Conservation (phyloP, 1,284 basidiomycete genomes). For the Moniliophthora roreri region DNA sequence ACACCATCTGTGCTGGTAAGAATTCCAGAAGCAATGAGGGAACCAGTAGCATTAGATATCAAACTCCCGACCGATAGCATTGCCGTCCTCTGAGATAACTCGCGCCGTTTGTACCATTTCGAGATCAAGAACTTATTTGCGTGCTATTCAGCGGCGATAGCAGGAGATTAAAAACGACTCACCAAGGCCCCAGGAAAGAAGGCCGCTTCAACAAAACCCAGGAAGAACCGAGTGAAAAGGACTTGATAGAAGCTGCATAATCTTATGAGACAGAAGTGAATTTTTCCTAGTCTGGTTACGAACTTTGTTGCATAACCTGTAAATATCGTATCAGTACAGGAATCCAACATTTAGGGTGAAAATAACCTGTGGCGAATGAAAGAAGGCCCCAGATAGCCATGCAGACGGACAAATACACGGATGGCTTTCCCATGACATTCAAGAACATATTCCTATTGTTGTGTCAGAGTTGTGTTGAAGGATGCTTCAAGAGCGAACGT, state of each 20-base stretch:
- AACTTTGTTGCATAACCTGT: slow-evolving; percentile 58
- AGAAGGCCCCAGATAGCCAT: slow-evolving; percentile 75
- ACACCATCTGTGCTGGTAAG: slow-evolving; percentile 69
- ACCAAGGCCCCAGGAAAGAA: slow-evolving; percentile 70
- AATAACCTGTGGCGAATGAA: slow-evolving; percentile 57
- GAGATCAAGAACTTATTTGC: slow-evolving; percentile 55
- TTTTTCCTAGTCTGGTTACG: slow-evolving; percentile 16
- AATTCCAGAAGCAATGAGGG: slow-evolving; percentile 77
- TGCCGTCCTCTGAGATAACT: slow-evolving; percentile 72
- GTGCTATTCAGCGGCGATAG: slow-evolving; percentile 17
- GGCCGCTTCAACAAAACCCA: slow-evolving; percentile 71
- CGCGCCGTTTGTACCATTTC: slow-evolving; percentile 70
- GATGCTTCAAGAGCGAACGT: slow-evolving; percentile 22
- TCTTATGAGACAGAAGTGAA: neutral
- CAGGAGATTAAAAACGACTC: slow-evolving; percentile 16
- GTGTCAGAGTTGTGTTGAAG: too few relatives aligned
- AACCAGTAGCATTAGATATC: slow-evolving; percentile 82
- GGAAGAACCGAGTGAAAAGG: slow-evolving; percentile 73
- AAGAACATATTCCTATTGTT: slow-evolving; percentile 66
- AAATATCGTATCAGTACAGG: neutral
- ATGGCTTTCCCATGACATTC: slow-evolving; percentile 71
- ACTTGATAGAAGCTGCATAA: slow-evolving; percentile 61
- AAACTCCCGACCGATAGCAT: slow-evolving; percentile 72
- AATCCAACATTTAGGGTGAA: neutral
- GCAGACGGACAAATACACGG: slow-evolving; percentile 68